Evolutionary conservation across 2,329 filamentous ascomycete species (phyloP).

Genomic region (Ophiostoma sp.): DNA sequence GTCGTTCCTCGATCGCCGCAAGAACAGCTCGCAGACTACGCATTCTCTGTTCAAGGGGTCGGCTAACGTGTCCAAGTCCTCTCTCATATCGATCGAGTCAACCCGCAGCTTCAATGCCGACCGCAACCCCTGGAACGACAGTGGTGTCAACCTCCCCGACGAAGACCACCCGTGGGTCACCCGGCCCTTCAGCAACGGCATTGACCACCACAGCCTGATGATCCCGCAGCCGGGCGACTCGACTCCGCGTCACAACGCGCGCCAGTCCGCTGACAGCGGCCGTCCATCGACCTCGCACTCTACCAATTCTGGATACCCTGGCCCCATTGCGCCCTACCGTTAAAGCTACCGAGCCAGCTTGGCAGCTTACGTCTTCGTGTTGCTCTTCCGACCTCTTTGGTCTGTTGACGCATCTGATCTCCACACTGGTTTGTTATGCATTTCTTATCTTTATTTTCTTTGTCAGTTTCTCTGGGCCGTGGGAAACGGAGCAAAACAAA

Average conservation of each 20-base stretch:
- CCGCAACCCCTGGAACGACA: conserved; percentile 97
- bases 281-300: conserved; percentile 93
- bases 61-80: conserved; percentile 86
- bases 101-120: conserved; percentile 85
- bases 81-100: conserved; percentile 91
- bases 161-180: conserved; percentile 67
- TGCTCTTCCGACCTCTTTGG: conserved; percentile 27
- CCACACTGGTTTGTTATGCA: conserved; percentile 32
- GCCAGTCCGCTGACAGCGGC: conserved; percentile 84
- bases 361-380: conserved; percentile 15
- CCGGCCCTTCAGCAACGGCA: conserved; percentile 60
- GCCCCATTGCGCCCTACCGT: conserved; percentile 84
- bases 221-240: conserved; percentile 67
- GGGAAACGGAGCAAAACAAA: conserved; percentile 22
- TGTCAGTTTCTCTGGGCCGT: conserved; percentile 5
- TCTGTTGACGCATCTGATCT: not conserved
- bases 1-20: conserved; percentile 91
- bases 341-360: conserved; percentile 45
- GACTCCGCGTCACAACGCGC: conserved; percentile 76
- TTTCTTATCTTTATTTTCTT: conserved; percentile 29
- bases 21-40: conserved; percentile 83
- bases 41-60: conserved; percentile 88
- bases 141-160: conserved; percentile 86
- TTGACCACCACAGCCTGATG: conserved; percentile 57
- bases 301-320: conserved; percentile 92